Evolutionary conservation across 495 filamentous ascomycete genomes (phyloP).

Genomic region (Tuber brumale): DNA sequence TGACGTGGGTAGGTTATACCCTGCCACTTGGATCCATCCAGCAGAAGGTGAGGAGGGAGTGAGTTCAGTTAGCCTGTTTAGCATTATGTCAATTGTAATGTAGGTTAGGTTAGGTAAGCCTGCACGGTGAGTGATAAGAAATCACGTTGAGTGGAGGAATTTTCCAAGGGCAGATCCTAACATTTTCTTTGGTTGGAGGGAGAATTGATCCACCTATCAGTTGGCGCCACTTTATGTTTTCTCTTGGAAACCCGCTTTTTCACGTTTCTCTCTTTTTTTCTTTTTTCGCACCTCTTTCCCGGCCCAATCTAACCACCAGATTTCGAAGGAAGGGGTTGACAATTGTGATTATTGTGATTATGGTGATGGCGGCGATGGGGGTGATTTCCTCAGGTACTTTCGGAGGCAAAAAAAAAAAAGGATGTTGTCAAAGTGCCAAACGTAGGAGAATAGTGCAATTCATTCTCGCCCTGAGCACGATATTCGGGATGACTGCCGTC

Average conservation of each 20-base stretch:
- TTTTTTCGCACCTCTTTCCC: neutral
- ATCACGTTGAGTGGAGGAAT: neutral
- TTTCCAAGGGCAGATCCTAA: neutral
- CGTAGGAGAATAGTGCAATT: slow-evolving; percentile 3
- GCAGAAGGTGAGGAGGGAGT: neutral
- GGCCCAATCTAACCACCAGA: neutral
- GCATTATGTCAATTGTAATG: neutral
- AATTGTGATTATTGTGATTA: neutral
- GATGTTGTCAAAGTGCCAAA: neutral
- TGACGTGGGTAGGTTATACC: slow-evolving; percentile 3
- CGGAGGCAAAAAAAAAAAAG: neutral
- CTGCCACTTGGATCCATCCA: slow-evolving; percentile 1
- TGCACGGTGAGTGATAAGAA: neutral
- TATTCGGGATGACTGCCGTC: neutral
- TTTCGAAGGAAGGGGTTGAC: neutral
- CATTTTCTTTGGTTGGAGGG: neutral
- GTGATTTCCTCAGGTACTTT: neutral
- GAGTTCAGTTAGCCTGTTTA: neutral
- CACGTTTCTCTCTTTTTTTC: neutral
- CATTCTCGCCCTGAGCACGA: neutral
- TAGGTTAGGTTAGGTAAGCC: neutral
- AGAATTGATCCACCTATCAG: slow-evolving; percentile 1
- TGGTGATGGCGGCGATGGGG: neutral
- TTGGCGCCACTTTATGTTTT: slow-evolving; percentile 1
- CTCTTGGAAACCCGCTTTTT: neutral